Evolutionary conservation across 2,329 filamentous ascomycete genomes (phyloP).

Genomic region (Grosmannia huntii): DNA sequence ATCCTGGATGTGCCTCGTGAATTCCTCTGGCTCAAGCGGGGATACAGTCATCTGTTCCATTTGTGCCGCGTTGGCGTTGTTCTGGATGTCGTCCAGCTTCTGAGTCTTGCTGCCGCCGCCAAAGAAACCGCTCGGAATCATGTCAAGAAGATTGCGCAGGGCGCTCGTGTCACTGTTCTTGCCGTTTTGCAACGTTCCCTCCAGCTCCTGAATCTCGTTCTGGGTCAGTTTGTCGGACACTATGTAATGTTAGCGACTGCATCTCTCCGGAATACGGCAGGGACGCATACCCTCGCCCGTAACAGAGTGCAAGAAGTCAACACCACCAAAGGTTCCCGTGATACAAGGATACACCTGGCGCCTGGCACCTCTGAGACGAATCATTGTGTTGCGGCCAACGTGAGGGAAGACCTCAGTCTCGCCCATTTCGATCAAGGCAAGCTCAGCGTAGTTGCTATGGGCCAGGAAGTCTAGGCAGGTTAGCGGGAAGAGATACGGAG

Average conservation of each 20-base stretch:
- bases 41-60: conserved; percentile 63
- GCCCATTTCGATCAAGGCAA: conserved; percentile 77
- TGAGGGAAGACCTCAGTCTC: conserved; percentile 76
- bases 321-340: conserved; percentile 87
- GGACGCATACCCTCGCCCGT: conserved; percentile 45
- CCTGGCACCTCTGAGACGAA: conserved; percentile 55
- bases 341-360: conserved; percentile 64
- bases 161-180: conserved; percentile 55
- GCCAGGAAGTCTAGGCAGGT: conserved; percentile 60
- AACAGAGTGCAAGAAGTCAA: conserved; percentile 87
- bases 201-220: conserved; percentile 78
- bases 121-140: conserved; percentile 70
- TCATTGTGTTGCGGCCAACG: conserved; percentile 60
- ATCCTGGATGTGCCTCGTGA: conserved; percentile 62
- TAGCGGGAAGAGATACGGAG: background rate
- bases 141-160: conserved; percentile 66
- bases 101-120: conserved; percentile 61
- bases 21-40: conserved; percentile 72
- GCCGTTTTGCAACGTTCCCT: conserved; percentile 63
- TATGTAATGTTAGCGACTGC: conserved; percentile 13
- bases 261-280: background rate
- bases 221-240: conserved; percentile 84
- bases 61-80: conserved; percentile 60
- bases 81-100: conserved; percentile 68
- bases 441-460: conserved; percentile 86